These are phyloP conservation scores for Trichosanthes truncata DNA, from an alignment of 306 rosid genomes.

Conservation along the genomic window DNA sequence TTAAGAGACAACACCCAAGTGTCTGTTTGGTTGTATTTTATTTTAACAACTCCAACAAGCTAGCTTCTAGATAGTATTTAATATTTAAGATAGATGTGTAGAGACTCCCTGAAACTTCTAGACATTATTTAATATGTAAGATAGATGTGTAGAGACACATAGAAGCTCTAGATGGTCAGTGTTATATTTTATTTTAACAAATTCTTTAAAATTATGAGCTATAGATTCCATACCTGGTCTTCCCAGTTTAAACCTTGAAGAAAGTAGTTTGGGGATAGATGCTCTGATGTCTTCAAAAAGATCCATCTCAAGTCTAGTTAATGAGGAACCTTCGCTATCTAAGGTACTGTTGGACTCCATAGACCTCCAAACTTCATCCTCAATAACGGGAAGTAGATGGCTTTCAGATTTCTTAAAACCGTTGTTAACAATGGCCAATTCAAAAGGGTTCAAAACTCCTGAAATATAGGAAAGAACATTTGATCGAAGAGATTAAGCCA, in stretches of 20 bases:
- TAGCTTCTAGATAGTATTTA: background rate
- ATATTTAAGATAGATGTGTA: too few species aligned
- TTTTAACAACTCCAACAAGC: background rate
- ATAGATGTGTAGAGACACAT: too few species aligned
- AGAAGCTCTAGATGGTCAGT: too few species aligned
- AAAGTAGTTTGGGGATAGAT: slow-evolving; percentile 10
- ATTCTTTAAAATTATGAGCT: background rate
- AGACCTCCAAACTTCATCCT: slow-evolving; percentile 33
- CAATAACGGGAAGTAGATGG: slow-evolving; percentile 14
- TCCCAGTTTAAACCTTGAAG: slow-evolving; percentile 18
- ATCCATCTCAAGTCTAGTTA: slow-evolving; percentile 43
- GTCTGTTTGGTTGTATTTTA: background rate
- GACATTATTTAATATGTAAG: too few species aligned
- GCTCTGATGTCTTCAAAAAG: slow-evolving; percentile 32
- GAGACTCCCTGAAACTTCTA: too few species aligned
- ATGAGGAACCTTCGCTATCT: slow-evolving; percentile 29
- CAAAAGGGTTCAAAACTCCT: slow-evolving; percentile 57
- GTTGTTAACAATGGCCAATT: slow-evolving; percentile 35
- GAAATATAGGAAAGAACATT: background rate
- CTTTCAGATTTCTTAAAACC: slow-evolving; percentile 34
- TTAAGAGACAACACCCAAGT: background rate
- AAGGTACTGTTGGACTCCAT: slow-evolving; percentile 21
- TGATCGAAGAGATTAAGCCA: background rate
- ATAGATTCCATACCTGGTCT: slow-evolving; percentile 15
- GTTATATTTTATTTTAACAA: background rate